phyloP scores from a whole-genome alignment of 352 stramenopile genomes.

The Phytophthora hibernalis region DNA sequence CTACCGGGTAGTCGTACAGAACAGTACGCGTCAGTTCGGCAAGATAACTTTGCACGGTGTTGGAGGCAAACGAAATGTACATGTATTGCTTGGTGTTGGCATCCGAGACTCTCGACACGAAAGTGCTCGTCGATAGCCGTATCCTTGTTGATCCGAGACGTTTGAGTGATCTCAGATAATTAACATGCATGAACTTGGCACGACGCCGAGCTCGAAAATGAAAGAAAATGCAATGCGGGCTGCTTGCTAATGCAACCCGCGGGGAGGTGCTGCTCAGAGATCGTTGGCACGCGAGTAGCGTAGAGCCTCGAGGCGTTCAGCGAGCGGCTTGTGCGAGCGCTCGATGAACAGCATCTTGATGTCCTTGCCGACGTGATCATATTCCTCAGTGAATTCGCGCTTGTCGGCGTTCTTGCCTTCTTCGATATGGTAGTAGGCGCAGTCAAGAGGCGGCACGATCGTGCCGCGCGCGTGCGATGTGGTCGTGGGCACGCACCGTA shows the following conservation, averaged over 20 bases:
- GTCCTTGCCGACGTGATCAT: conserved; percentile 44
- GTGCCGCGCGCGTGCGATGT: conserved; percentile 34
- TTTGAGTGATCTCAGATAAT: conserved; percentile 25
- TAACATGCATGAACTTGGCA: conserved; percentile 24
- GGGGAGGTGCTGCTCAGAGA: conserved; percentile 13
- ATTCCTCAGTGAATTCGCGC: conserved; percentile 41
- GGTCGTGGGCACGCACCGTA: conserved; percentile 38
- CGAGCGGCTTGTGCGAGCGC: conserved; percentile 48
- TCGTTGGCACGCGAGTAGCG: conserved; percentile 37
- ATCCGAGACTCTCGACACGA: not conserved
- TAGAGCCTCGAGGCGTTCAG: conserved; percentile 39
- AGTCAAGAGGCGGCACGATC: conserved; percentile 40
- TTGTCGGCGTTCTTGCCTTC: conserved; percentile 46
- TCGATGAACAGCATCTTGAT: conserved; percentile 54
- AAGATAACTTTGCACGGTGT: too few relatives aligned
- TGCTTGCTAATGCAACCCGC: conserved; percentile 1
- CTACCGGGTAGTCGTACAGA: too few relatives aligned
- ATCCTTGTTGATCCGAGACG: conserved; percentile 16
- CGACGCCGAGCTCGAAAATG: conserved; percentile 3
- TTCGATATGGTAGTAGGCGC: conserved; percentile 46
- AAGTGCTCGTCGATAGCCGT: conserved; percentile 17
- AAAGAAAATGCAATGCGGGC: conserved; percentile 18
- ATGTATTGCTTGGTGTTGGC: conserved; percentile 4
- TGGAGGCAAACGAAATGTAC: conserved; percentile 7
- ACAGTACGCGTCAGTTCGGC: too few relatives aligned